Conservation (phyloP, 495 filamentous ascomycete genomes). For the Bathelium albidoporum region DNA sequence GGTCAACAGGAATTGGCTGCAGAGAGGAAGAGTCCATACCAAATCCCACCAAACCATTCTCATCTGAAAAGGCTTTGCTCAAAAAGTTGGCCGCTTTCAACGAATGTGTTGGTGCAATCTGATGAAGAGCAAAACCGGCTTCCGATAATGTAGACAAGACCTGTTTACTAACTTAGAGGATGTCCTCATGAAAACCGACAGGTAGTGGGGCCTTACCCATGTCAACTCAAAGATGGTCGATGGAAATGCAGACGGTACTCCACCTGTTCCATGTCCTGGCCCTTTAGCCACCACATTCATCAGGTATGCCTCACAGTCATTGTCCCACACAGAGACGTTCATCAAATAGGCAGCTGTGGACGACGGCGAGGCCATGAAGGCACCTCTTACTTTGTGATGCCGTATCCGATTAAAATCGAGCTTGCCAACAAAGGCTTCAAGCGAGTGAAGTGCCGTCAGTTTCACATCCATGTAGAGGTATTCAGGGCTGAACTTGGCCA, state of each 20-base stretch:
- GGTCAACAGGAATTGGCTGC: conserved; percentile 18
- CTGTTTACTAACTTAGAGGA: conserved; percentile 9
- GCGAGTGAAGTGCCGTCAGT: conserved; percentile 34
- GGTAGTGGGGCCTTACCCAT: conserved; percentile 18
- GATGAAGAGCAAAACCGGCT: conserved; percentile 5
- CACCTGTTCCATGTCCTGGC: conserved; percentile 16
- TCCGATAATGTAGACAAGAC: conserved; percentile 1
- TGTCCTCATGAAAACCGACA: conserved; percentile 6
- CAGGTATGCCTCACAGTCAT: conserved; percentile 31
- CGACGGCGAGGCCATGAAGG: conserved; percentile 41
- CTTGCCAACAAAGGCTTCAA: conserved; percentile 39
- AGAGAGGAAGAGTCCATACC: conserved; percentile 7
- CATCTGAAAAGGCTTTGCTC: neutral
- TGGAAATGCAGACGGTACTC: conserved; percentile 29
- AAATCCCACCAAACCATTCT: conserved; percentile 5
- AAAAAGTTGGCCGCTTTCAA: conserved; percentile 4
- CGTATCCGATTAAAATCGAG: conserved; percentile 36
- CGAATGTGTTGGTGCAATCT: neutral
- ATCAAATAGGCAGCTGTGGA: conserved; percentile 41
- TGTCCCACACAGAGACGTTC: conserved; percentile 33
- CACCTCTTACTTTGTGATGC: conserved; percentile 37
- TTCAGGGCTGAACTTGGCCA: conserved; percentile 22
- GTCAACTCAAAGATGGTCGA: conserved; percentile 35
- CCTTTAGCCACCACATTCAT: conserved; percentile 6
- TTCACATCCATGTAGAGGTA: conserved; percentile 26